These are phyloP conservation scores for Sporothrix humicola DNA, from an alignment of 2,329 filamentous ascomycete species.

Conservation along the genomic window DNA sequence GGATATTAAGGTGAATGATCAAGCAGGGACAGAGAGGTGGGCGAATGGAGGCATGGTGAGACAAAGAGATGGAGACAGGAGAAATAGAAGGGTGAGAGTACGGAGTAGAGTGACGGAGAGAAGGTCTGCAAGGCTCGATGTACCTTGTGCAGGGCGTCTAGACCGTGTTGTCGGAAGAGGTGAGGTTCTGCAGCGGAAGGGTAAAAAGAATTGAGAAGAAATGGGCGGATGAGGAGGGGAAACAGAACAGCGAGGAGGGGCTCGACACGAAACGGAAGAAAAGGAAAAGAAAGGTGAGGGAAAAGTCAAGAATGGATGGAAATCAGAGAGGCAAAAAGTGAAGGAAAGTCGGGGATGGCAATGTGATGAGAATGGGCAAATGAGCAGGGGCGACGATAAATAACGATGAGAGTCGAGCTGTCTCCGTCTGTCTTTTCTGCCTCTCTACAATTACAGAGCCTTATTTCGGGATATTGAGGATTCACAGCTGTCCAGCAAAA, in stretches of 20 bases:
- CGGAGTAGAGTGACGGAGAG: neutral
- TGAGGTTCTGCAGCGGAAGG: neutral
- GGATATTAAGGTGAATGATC: no score
- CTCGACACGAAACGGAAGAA: neutral
- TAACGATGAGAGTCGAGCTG: neutral
- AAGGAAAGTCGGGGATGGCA: neutral
- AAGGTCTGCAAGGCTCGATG: conserved; percentile 1
- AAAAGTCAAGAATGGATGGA: conserved; percentile 26
- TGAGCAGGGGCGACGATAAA: neutral
- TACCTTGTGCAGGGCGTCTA: neutral
- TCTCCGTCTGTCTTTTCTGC: neutral
- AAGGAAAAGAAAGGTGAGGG: neutral
- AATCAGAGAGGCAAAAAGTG: neutral
- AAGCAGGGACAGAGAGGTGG: neutral
- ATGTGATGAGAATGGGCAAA: conserved; percentile 23
- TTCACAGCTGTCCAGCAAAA: neutral
- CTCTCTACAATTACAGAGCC: neutral
- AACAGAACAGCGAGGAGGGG: neutral
- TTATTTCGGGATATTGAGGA: neutral
- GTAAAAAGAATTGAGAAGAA: neutral
- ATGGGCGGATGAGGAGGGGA: neutral
- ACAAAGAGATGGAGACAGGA: neutral
- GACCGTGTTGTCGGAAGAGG: neutral
- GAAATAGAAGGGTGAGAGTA: neutral
- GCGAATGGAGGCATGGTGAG: conserved; percentile 25